phyloP scores from a whole-genome alignment of 176 grass and related monocot genomes.

The Paspalum notatum region DNA sequence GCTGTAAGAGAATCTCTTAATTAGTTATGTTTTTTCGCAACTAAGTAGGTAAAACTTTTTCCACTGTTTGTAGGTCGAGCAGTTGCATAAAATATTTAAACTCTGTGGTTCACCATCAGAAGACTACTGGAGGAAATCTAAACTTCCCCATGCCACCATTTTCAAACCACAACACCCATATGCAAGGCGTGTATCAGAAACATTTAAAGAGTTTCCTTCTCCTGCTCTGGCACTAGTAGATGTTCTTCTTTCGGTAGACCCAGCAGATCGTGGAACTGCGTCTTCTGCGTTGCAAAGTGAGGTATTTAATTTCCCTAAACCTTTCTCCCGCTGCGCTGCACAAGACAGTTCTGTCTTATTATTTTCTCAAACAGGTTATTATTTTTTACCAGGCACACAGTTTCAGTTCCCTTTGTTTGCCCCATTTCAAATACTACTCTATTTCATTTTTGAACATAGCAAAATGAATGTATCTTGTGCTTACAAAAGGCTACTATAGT shows the following conservation, averaged over 20 bases:
- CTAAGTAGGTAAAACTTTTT: slow-evolving; percentile 42
- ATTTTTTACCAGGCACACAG: background rate
- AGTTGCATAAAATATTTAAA: slow-evolving; percentile 99
- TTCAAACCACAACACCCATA: slow-evolving; percentile 98
- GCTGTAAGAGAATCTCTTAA: background rate
- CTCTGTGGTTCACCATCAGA: slow-evolving; percentile 95
- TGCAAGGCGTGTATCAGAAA: slow-evolving; percentile 73
- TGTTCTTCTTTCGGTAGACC: slow-evolving; percentile 95
- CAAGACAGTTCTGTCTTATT: background rate
- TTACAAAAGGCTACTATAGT: background rate
- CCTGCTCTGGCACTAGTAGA: slow-evolving; percentile 77
- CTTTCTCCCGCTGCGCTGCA: slow-evolving; percentile 1
- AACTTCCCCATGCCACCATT: slow-evolving; percentile 96
- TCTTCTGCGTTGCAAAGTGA: slow-evolving; percentile 79
- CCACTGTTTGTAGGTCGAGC: slow-evolving; percentile 78
- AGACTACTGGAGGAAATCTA: slow-evolving; percentile 97
- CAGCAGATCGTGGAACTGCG: slow-evolving; percentile 80
- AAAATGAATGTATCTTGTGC: background rate
- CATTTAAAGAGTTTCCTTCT: slow-evolving; percentile 92
- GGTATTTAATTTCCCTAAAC: slow-evolving; percentile 44
- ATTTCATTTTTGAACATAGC: background rate
- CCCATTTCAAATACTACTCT: background rate
- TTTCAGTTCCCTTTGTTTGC: slow-evolving; percentile 17
- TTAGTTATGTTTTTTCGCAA: background rate
- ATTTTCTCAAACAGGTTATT: slow-evolving; percentile 4